Evolutionary conservation across 495 filamentous ascomycete genomes (phyloP).

Genomic region (Hyaloscypha finlandica): DNA sequence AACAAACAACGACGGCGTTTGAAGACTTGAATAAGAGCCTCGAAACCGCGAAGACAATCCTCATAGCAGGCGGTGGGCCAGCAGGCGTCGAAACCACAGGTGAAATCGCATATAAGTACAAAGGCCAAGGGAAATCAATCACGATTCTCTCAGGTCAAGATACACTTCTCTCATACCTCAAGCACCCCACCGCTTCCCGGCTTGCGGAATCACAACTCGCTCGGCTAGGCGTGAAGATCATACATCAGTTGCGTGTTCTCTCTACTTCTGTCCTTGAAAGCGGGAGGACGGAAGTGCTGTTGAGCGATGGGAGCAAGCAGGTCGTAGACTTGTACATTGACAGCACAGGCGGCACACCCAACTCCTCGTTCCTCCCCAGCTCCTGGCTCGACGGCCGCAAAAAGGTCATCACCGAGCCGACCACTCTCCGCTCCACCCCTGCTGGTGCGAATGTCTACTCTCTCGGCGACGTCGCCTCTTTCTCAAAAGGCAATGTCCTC

Average conservation of each 20-base stretch:
- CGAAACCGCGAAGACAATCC: slow-evolving; percentile 52
- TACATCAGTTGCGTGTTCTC: slow-evolving; percentile 33
- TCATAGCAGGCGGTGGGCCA: slow-evolving; percentile 67
- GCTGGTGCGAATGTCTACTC: slow-evolving; percentile 37
- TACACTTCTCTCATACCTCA: slow-evolving; percentile 34
- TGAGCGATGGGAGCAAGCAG: slow-evolving; percentile 35
- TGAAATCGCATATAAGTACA: slow-evolving; percentile 57
- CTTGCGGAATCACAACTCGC: slow-evolving; percentile 36
- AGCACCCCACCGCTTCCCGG: slow-evolving; percentile 48
- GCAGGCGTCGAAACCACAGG: slow-evolving; percentile 65
- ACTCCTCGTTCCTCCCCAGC: slow-evolving; percentile 39
- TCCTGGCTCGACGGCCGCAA: slow-evolving; percentile 33
- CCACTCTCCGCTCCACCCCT: slow-evolving; percentile 39
- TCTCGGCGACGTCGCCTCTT: slow-evolving; percentile 39
- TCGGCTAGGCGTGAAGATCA: slow-evolving; percentile 37
- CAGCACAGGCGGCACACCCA: slow-evolving; percentile 38
- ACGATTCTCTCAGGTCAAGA: slow-evolving; percentile 28
- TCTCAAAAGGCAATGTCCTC: slow-evolving; percentile 36
- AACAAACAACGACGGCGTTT: slow-evolving; percentile 34
- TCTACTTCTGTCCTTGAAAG: slow-evolving; percentile 16
- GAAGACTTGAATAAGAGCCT: slow-evolving; percentile 42
- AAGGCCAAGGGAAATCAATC: slow-evolving; percentile 36
- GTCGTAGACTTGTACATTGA: slow-evolving; percentile 44
- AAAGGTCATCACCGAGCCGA: slow-evolving; percentile 35
- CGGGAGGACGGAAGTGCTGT: slow-evolving; percentile 36